Evolutionary conservation across 768 basidiomycete genomes (phyloP).

Genomic region (Suillus tomentosus): DNA sequence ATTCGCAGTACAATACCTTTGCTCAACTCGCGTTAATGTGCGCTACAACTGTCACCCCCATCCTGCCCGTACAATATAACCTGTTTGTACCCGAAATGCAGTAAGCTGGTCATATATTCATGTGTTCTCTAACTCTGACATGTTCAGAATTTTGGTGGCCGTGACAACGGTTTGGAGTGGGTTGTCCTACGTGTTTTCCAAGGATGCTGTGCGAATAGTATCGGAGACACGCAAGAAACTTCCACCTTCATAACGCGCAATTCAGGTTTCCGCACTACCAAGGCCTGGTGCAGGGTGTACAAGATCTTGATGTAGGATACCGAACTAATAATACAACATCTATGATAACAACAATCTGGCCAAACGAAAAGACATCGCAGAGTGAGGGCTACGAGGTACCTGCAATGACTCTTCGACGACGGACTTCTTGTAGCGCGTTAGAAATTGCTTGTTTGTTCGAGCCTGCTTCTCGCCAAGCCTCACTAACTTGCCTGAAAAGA

Average conservation of each 20-base stretch:
- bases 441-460: slow-evolving; percentile 61
- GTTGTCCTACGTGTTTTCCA: slow-evolving; percentile 75
- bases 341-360: slow-evolving; percentile 5
- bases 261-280: neutral
- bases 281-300: neutral
- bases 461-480: slow-evolving; percentile 64
- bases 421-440: slow-evolving; percentile 72
- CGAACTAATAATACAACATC: slow-evolving; percentile 21
- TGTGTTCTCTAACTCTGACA: neutral
- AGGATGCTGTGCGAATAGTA: slow-evolving; percentile 68
- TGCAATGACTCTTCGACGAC: slow-evolving; percentile 45
- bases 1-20: slow-evolving; percentile 82
- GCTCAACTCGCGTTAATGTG: slow-evolving; percentile 94
- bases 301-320: slow-evolving; percentile 14
- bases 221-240: slow-evolving; percentile 38
- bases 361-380: slow-evolving; percentile 4
- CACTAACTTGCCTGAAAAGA: slow-evolving; percentile 54
- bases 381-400: slow-evolving; percentile 15
- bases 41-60: slow-evolving; percentile 78
- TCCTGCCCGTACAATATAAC: slow-evolving; percentile 62
- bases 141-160: slow-evolving; percentile 77
- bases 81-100: slow-evolving; percentile 67
- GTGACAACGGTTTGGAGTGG: slow-evolving; percentile 94
- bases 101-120: slow-evolving; percentile 46
- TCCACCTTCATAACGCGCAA: slow-evolving; percentile 20